Base-by-base conservation (phyloP, 2,329 filamentous ascomycete species). In the Pseudogymnoascus pannorum region DNA sequence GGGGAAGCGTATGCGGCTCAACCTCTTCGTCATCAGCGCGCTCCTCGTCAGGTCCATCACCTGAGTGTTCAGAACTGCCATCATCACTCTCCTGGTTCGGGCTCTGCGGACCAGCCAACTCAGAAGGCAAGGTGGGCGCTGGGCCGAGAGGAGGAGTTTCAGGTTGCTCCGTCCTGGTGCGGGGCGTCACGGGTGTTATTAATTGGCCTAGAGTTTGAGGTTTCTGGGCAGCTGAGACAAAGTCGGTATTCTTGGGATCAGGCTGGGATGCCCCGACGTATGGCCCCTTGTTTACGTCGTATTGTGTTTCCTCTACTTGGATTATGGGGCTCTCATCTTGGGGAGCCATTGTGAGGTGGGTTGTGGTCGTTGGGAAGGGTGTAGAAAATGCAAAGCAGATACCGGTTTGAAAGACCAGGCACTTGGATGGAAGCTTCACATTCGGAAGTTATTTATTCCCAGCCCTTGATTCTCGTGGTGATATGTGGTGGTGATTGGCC, bases 1-100 rank as follows among this genome's bases (percentile, higher is more conserved):
- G 75, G 60, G 51, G 76, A 12, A 71, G 18, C 20, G 31, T 54
- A 33, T 24, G 61, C 24, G 44, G 66, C 58, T 18, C 16, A 18
- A 14, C 14, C 36, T 24, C 6, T 58, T 58, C 22, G 7, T 29
- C 7, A n/a, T 14, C 26, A 16, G 12, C 20, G 16, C 7, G 12
- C 29, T 16, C 18, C 18, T 61, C 60, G 5, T 42, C 48, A 11
- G 26, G 51, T 2, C 24, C 33, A n/a, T 57, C 22, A 20, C 18
- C 22, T 14, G 20, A 29, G 11, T 7, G 9, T 22, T 61, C 59
- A 40, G 24, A 38, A 1, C 12, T 14, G 11, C n/a, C 48, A 51
- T 58, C 31, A 7, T 58, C 59, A 12, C 36, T 57, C 12, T 60
- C 42, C 16, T 26, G 18, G 35, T 11, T 40, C 14, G 29, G 24